Conservation (phyloP, 2,329 filamentous ascomycete genomes). For the Fusarium lateritium region DNA sequence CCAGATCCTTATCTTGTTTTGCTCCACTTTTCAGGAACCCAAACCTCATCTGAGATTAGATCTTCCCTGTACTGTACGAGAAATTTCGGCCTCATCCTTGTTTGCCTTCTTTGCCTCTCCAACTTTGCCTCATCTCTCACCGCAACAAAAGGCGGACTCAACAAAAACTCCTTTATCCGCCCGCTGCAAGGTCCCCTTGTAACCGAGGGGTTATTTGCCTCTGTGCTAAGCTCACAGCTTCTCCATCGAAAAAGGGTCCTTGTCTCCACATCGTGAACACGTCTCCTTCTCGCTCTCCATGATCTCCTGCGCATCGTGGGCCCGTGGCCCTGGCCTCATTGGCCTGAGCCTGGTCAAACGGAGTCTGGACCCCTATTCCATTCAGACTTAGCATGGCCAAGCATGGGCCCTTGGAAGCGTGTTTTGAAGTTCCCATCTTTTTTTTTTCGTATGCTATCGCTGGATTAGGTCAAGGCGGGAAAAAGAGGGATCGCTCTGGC, state of each 20-base stretch:
- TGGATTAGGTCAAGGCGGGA: constrained; percentile 43
- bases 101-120: background rate
- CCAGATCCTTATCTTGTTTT: constrained; percentile 19
- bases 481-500: background rate
- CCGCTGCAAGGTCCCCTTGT: constrained; percentile 30
- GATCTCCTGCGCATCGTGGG: constrained; percentile 46
- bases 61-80: background rate
- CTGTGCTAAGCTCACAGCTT: constrained; percentile 28
- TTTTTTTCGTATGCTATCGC: constrained; percentile 39
- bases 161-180: constrained; percentile 11
- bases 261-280: constrained; percentile 30
- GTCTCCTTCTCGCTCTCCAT: constrained; percentile 38
- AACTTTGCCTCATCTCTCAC: constrained; percentile 5
- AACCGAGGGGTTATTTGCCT: constrained; percentile 21
- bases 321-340: constrained; percentile 33
- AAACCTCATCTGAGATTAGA: constrained; percentile 22
- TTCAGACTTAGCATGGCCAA: too few relatives aligned
- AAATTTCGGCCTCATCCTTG: too few relatives aligned
- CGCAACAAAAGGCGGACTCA: constrained; percentile 19
- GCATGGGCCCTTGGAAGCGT: too few relatives aligned
- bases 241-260: constrained; percentile 2
- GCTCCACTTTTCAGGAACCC: constrained; percentile 39
- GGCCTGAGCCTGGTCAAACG: constrained; percentile 21
- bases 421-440: constrained; percentile 1
- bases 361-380: constrained; percentile 47